Conservation (phyloP, 495 filamentous ascomycete species). For the Tuber brumale region DNA sequence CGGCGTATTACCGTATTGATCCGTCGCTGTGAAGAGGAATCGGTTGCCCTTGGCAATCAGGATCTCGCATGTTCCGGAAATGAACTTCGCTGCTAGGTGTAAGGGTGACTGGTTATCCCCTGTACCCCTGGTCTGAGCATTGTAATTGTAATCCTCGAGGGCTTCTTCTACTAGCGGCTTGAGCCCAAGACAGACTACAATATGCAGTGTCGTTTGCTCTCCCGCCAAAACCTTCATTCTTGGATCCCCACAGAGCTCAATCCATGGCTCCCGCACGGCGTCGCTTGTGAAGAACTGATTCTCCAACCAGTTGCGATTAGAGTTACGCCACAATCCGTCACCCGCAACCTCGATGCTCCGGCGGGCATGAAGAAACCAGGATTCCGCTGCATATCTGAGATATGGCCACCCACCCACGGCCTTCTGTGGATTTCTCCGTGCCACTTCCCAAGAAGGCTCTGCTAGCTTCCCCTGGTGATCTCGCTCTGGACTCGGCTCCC, state of each 20-base stretch:
- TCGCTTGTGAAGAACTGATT: background rate
- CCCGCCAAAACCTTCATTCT: background rate
- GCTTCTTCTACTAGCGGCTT: background rate
- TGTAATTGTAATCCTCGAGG: rapidly evolving
- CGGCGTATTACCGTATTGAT: background rate
- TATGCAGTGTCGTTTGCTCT: background rate
- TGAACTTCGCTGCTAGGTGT: background rate
- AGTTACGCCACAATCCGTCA: background rate
- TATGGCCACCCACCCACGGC: background rate
- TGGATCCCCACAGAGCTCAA: background rate
- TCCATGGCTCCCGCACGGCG: background rate
- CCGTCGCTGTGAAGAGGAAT: background rate
- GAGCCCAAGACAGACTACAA: background rate
- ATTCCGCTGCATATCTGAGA: background rate
- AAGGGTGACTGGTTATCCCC: background rate
- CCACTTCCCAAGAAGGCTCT: background rate
- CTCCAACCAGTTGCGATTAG: background rate
- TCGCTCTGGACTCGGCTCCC: too few species aligned
- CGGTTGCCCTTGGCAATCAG: background rate
- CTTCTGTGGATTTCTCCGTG: background rate
- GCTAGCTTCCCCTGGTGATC: background rate
- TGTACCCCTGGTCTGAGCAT: rapidly evolving
- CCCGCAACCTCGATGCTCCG: background rate
- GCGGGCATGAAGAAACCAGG: background rate
- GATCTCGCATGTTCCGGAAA: background rate